Percentiles rank a stretch among this genome's conserved stretches.
These are phyloP conservation scores for Pleurotus ostreatus DNA, from an alignment of 768 basidiomycete genomes.

Conservation along the genomic window DNA sequence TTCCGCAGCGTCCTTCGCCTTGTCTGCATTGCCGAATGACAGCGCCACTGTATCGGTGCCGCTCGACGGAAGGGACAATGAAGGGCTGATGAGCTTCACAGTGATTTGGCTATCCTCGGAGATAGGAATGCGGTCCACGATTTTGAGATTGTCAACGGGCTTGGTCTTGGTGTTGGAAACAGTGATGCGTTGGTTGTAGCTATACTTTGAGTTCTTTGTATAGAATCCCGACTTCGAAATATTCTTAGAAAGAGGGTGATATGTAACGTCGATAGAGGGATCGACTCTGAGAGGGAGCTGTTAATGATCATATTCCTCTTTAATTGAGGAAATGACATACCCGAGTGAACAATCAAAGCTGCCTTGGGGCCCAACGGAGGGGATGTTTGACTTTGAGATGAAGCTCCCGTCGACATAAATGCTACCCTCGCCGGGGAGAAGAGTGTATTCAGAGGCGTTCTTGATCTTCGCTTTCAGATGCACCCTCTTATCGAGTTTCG, in stretches of 20 bases:
- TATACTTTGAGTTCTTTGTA: conserved; percentile 26
- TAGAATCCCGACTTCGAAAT: conserved; percentile 29
- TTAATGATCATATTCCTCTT: not conserved
- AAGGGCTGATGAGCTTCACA: conserved; percentile 36
- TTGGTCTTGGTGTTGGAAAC: conserved; percentile 32
- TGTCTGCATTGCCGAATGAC: not conserved
- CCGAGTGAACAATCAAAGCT: conserved; percentile 43
- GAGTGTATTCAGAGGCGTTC: conserved; percentile 50
- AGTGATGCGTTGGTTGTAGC: conserved; percentile 33
- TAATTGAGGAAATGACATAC: conserved; percentile 20
- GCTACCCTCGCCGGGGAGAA: conserved; percentile 43
- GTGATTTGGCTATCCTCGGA: conserved; percentile 34
- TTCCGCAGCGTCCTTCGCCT: conserved; percentile 9
- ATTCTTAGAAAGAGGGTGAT: conserved; percentile 33
- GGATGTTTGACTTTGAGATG: conserved; percentile 43
- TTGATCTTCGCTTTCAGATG: conserved; percentile 46
- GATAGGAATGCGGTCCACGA: conserved; percentile 35
- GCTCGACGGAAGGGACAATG: conserved; percentile 18
- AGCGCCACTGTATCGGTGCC: not conserved
- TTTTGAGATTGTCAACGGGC: conserved; percentile 24
- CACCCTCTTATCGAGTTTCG: conserved; percentile 32
- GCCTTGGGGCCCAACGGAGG: conserved; percentile 37
- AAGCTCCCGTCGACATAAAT: conserved; percentile 57
- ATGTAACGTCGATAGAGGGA: conserved; percentile 35
- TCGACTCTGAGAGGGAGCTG: conserved; percentile 25